These are phyloP conservation scores for Parafenestella ontariensis DNA, from an alignment of 2,329 filamentous ascomycete species.

Conservation along the genomic window DNA sequence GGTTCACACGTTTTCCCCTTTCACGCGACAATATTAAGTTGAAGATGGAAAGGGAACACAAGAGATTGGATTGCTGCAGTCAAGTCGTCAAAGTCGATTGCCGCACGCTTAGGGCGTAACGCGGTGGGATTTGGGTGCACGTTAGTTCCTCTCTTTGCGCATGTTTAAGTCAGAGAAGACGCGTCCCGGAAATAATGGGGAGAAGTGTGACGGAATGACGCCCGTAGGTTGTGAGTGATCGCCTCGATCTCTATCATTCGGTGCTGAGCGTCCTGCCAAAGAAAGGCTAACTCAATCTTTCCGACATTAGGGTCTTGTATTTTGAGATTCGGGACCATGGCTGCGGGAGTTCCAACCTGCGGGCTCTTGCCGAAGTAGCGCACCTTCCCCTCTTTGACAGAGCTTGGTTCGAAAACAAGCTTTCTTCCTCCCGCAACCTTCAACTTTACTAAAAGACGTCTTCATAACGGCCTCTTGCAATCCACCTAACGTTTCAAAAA, in stretches of 20 bases:
- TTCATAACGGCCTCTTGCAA: not conserved
- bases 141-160: not conserved
- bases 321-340: not conserved
- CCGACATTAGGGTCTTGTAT: not conserved
- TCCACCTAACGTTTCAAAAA: not conserved
- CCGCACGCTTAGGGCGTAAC: not conserved
- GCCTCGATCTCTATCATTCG: not conserved
- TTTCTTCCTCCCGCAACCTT: not conserved
- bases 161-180: not conserved
- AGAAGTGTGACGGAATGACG: not conserved
- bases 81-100: not conserved
- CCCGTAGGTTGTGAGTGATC: not conserved
- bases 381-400: not conserved
- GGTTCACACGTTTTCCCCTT: too few species aligned
- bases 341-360: not conserved
- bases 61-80: too few species aligned
- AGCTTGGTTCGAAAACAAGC: not conserved
- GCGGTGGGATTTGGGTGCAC: not conserved
- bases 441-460: not conserved
- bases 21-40: too few species aligned
- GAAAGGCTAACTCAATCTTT: not conserved
- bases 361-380: not conserved
- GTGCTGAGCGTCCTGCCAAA: not conserved
- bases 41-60: too few species aligned
- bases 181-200: not conserved